Percentiles rank a stretch among this genome's conserved stretches.
phyloP scores from a whole-genome alignment of 2,329 filamentous ascomycete species.

The Botryotinia narcissicola region DNA sequence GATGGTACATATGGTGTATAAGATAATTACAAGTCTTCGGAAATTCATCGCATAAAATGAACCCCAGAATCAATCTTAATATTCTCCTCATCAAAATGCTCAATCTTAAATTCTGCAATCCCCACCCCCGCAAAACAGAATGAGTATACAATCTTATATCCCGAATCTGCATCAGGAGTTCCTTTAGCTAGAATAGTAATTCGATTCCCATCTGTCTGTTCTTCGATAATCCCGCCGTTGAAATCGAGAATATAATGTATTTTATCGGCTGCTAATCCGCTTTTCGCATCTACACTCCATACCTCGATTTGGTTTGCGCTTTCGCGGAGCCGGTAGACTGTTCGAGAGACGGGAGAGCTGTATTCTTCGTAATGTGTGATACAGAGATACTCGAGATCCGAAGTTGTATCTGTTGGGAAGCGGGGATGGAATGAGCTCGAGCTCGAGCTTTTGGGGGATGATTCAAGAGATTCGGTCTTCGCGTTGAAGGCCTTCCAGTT shows the following conservation, averaged over 20 bases:
- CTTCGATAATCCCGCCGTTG: background rate
- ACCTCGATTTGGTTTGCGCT: background rate
- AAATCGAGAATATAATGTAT: background rate
- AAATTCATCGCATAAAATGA: background rate
- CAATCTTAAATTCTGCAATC: background rate
- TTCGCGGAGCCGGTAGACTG: background rate
- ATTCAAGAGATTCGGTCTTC: background rate
- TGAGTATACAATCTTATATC: background rate
- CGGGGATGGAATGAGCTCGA: background rate
- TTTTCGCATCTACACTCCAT: background rate
- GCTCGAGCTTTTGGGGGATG: background rate
- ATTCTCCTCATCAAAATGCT: background rate
- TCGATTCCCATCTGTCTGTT: background rate
- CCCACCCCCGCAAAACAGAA: background rate
- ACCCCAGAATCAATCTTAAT: background rate
- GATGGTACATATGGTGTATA: background rate
- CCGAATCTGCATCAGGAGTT: background rate
- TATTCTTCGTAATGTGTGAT: background rate
- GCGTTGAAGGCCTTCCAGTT: background rate
- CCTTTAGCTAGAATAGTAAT: background rate
- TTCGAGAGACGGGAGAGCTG: background rate
- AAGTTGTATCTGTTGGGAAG: background rate
- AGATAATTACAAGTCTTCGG: background rate
- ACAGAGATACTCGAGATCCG: background rate
- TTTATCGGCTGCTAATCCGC: background rate